These are phyloP conservation scores for Ramaria sp. DNA, from an alignment of 768 basidiomycete species.

Conservation along the genomic window DNA sequence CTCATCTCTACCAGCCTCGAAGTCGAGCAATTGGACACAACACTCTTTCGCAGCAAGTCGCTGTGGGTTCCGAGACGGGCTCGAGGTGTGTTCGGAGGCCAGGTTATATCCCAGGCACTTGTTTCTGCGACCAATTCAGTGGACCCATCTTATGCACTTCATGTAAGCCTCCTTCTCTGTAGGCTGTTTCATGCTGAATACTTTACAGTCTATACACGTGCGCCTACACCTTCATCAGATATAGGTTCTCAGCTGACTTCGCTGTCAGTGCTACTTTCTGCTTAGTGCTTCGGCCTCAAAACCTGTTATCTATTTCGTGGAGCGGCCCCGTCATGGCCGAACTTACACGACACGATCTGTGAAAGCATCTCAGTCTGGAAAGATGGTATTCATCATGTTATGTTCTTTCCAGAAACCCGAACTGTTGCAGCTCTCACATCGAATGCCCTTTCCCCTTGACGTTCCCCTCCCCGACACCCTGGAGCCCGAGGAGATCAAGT, in stretches of 20 bases:
- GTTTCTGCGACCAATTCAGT: conserved; percentile 74
- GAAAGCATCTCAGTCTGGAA: conserved; percentile 42
- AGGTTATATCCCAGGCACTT: conserved; percentile 82
- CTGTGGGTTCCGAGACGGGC: conserved; percentile 50
- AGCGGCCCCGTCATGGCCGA: conserved; percentile 61
- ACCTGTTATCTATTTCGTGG: conserved; percentile 72
- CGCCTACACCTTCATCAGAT: conserved; percentile 15
- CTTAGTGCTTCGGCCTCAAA: conserved; percentile 45
- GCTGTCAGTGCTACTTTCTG: conserved; percentile 70
- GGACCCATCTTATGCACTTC: conserved; percentile 48
- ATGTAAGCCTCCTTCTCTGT: conserved; percentile 42
- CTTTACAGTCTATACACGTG: conserved; percentile 57
- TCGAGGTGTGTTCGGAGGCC: conserved; percentile 78
- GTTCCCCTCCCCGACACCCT: conserved; percentile 30
- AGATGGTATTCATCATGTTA: conserved; percentile 48
- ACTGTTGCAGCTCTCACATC: conserved; percentile 58
- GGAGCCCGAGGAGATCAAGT: conserved; percentile 43
- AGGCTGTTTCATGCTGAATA: not conserved
- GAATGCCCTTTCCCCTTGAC: conserved; percentile 54
- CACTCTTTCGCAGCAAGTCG: conserved; percentile 62
- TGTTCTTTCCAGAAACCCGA: conserved; percentile 81
- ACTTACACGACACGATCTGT: conserved; percentile 58
- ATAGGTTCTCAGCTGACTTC: not conserved
- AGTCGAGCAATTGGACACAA: conserved; percentile 66
- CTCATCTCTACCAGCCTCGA: conserved; percentile 68